Evolutionary conservation across 2,329 filamentous ascomycete species (phyloP), one percentile per base, ranked within the genome.

Genomic region (Anisogramma anomala): DNA sequence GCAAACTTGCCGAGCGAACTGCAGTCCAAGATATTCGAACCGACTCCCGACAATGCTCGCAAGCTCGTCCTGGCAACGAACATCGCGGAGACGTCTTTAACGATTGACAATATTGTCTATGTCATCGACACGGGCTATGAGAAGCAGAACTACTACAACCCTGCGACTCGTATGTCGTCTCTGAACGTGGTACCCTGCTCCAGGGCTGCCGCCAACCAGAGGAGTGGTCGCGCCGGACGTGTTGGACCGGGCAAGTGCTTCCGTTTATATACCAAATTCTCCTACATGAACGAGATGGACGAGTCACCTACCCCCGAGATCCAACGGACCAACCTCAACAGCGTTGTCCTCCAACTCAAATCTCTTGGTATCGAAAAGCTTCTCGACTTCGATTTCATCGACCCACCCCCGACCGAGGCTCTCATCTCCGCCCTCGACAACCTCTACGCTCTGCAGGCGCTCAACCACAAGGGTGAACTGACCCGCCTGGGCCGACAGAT

Each of bases 31-130:
- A 94, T 96, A 50, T 98, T 98, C 54, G 86, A 94, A 53, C 87
- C 88, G 0, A 94, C 89, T 0, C 89, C 91, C 0, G 76, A 82
- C 0, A 81, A 81, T 14, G 81, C 84, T 0, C 75, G 91, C 20
- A 98, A 96, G 57, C 86, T 96, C 0, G 86, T 98, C 0, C 65
- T 96, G 27, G 87, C 89, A 0, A 96, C 91, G 2, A 98, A 98
- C 56, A 96, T 98, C 59, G 91, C 91, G 2, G 91, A 98, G 60
- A 98, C 91, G 0, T 87, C 79, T 67, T 65, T 98, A 55, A 98
- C 91, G 0, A 94, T 98, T 43, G 88, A 96, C 57, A 89, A 88
- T 13, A 94, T 96, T 45, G 83, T 89, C 7, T 95, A 93, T 57
- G 91, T 96, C 26, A 94, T 96, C 45, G 91, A 98, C 52, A 84